Conservation (phyloP, 495 filamentous ascomycete genomes). For the Daldinia grandis region DNA sequence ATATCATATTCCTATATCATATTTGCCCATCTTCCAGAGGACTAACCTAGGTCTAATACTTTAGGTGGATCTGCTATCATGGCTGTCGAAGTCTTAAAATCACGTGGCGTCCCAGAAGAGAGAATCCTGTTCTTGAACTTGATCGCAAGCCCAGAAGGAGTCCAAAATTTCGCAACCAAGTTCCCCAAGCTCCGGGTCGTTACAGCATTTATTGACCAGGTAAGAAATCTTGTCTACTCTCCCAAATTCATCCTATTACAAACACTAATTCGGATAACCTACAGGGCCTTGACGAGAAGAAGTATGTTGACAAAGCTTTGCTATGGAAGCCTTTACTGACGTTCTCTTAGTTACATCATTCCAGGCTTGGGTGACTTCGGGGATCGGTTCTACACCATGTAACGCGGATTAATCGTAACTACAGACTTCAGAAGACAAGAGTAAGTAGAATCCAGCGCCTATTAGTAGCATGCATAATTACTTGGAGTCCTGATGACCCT, state of each 20-base stretch:
- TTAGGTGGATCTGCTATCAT: constrained; percentile 93
- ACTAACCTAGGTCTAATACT: constrained; percentile 19
- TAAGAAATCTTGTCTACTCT: constrained; percentile 23
- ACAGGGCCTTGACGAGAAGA: constrained; percentile 90
- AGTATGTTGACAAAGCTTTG: constrained; percentile 64
- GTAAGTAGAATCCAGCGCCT: constrained; percentile 10
- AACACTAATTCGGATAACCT: constrained; percentile 39
- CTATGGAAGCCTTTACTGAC: constrained; percentile 32
- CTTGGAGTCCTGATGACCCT: background rate
- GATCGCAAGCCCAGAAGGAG: constrained; percentile 93
- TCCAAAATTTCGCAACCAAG: constrained; percentile 85
- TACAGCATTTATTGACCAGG: constrained; percentile 93
- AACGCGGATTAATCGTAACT: constrained; percentile 46
- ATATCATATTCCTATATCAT: no score
- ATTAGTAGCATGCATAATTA: constrained; percentile 5
- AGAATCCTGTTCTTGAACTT: constrained; percentile 95
- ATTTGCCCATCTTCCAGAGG: constrained; percentile 20
- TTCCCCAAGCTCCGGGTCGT: constrained; percentile 94
- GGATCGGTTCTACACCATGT: constrained; percentile 95
- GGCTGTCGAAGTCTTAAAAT: constrained; percentile 90
- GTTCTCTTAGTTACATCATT: constrained; percentile 81
- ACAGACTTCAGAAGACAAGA: constrained; percentile 9
- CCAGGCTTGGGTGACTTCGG: constrained; percentile 97
- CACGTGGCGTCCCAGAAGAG: constrained; percentile 90
- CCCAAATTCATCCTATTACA: background rate